Evolutionary conservation across 176 grass and related monocot genomes (phyloP).

Genomic region (Poa pratensis): DNA sequence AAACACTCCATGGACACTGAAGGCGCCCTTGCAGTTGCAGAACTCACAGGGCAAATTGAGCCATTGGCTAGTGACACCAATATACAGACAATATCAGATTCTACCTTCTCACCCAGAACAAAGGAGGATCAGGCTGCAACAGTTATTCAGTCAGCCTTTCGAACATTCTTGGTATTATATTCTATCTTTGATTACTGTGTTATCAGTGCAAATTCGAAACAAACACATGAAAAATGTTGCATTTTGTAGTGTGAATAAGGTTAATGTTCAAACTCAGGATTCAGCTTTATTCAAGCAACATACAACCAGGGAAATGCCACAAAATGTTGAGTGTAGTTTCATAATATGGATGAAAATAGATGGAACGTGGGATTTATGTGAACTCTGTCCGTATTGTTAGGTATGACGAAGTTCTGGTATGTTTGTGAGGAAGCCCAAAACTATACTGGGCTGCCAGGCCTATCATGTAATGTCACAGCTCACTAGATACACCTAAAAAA

Average conservation of each 20-base stretch:
- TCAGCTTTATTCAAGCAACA: slow-evolving; percentile 12
- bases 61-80: slow-evolving; percentile 42
- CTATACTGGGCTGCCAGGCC: not conserved
- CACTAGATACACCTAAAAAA: not conserved
- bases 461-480: not conserved
- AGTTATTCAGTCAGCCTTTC: slow-evolving; percentile 88
- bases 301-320: not conserved
- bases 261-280: slow-evolving; percentile 14
- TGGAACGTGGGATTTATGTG: not conserved
- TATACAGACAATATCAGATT: slow-evolving; percentile 46
- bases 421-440: slow-evolving; percentile 17
- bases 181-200: slow-evolving; percentile 5
- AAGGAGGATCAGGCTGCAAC: slow-evolving; percentile 72
- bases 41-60: slow-evolving; percentile 38
- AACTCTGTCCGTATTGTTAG: not conserved
- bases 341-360: slow-evolving; percentile 7
- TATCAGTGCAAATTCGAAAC: slow-evolving; percentile 17
- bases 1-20: slow-evolving; percentile 53
- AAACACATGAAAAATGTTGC: slow-evolving; percentile 10
- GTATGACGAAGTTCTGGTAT: slow-evolving; percentile 6
- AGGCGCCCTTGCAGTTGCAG: slow-evolving; percentile 42
- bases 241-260: not conserved
- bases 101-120: slow-evolving; percentile 39
- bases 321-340: slow-evolving; percentile 11
- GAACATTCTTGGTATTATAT: slow-evolving; percentile 86